Conservation (phyloP, 2,329 filamentous ascomycete species). For the Cryphonectria carpinicola region DNA sequence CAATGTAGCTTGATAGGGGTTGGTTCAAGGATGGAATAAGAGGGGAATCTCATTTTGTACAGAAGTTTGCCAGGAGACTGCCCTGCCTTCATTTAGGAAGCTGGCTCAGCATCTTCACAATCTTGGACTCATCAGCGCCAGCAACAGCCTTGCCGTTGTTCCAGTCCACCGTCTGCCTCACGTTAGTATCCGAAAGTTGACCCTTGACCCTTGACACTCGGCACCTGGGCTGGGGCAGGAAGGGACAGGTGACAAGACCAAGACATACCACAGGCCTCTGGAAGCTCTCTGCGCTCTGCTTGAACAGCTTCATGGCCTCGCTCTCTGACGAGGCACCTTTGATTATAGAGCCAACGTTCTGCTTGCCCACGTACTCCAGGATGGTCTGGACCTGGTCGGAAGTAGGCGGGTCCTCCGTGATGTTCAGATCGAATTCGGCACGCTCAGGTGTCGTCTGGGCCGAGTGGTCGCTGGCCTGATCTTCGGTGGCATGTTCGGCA, state of each 20-base stretch:
- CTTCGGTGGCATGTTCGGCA: constrained; percentile 68
- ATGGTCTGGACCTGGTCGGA: constrained; percentile 42
- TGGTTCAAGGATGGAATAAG: constrained; percentile 1
- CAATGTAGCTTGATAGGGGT: background rate
- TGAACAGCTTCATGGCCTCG: constrained; percentile 81
- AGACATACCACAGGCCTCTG: constrained; percentile 74
- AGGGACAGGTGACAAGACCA: constrained; percentile 9
- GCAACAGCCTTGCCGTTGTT: constrained; percentile 81
- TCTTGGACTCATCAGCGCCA: constrained; percentile 85
- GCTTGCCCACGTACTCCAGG: constrained; percentile 59
- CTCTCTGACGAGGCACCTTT: constrained; percentile 72
- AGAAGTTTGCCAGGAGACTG: background rate
- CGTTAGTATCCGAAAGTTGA: constrained; percentile 33
- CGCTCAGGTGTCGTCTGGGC: constrained; percentile 58
- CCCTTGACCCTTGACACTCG: background rate
- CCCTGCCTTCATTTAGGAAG: constrained; percentile 38
- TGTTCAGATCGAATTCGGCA: constrained; percentile 77
- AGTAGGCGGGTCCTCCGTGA: constrained; percentile 63
- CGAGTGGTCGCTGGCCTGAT: constrained; percentile 71
- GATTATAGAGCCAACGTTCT: constrained; percentile 65
- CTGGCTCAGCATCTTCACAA: constrained; percentile 76
- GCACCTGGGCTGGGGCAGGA: background rate
- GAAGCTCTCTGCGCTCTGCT: constrained; percentile 70
- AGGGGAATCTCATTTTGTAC: constrained; percentile 24
- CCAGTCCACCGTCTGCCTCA: constrained; percentile 78